A percentile compares a stretch with the other conserved stretches of the same genome.
These are phyloP conservation scores for Amauroascus niger DNA, from an alignment of 2,329 filamentous ascomycete genomes.

Conservation along the genomic window DNA sequence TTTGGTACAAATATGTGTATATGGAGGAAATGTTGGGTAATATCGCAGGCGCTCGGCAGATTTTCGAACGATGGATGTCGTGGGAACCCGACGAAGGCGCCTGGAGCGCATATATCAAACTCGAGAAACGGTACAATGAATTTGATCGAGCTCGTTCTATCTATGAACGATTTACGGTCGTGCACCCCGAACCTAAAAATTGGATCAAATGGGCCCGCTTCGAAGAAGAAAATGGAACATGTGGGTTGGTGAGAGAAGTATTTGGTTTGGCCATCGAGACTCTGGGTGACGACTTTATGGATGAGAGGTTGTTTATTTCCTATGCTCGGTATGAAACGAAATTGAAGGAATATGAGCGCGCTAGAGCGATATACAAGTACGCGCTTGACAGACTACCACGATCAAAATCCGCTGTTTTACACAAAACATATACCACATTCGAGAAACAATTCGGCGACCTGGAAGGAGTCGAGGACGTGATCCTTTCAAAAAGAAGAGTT, in stretches of 20 bases:
- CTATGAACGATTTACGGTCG: constrained; percentile 79
- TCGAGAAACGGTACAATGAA: constrained; percentile 92
- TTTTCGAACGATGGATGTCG: constrained; percentile 96
- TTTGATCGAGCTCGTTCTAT: constrained; percentile 83
- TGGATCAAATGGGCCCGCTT: constrained; percentile 99
- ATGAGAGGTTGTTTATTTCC: constrained; percentile 88
- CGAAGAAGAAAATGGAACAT: constrained; percentile 90
- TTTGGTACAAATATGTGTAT: constrained; percentile 99
- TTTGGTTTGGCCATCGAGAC: constrained; percentile 82
- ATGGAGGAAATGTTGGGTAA: constrained; percentile 98
- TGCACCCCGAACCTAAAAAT: constrained; percentile 88
- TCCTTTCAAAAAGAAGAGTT: constrained; percentile 83
- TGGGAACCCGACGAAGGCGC: constrained; percentile 96
- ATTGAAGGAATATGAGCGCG: constrained; percentile 87
- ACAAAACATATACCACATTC: constrained; percentile 93
- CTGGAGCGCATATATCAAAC: constrained; percentile 91
- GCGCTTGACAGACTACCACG: constrained; percentile 84
- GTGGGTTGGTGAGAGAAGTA: constrained; percentile 82
- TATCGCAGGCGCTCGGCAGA: constrained; percentile 78
- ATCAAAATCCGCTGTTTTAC: constrained; percentile 71
- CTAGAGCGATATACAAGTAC: constrained; percentile 93
- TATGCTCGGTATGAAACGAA: constrained; percentile 94
- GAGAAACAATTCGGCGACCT: constrained; percentile 95
- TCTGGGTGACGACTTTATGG: constrained; percentile 87
- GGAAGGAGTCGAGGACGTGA: constrained; percentile 89